Evolutionary conservation across 257 asterid genomes (phyloP).

Genomic region (Gentiana macrophylla): DNA sequence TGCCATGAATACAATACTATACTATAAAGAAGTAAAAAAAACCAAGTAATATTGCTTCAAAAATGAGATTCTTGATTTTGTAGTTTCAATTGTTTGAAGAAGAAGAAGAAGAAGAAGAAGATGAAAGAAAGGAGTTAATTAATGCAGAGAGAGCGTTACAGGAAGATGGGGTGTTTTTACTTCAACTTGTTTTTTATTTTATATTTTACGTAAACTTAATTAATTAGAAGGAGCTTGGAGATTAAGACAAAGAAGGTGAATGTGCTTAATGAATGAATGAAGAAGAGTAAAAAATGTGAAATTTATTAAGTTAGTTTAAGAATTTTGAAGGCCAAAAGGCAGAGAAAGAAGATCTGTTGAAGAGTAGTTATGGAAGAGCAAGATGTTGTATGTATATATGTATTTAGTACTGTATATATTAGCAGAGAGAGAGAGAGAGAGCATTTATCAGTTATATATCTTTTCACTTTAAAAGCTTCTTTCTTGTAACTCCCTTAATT

Average conservation of each 20-base stretch:
- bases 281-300: not conserved
- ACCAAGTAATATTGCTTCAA: no score
- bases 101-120: no score
- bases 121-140: slow-evolving; percentile 1
- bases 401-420: no score
- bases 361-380: slow-evolving; percentile 27
- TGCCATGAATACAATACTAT: no score
- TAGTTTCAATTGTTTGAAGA: no score
- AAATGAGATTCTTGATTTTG: no score
- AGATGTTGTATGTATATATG: slow-evolving; percentile 1
- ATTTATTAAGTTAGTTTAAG: not conserved
- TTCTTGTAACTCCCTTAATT: not conserved
- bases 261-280: not conserved
- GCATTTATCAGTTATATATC: slow-evolving; percentile 4
- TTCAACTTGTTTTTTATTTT: not conserved
- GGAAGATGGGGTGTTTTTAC: slow-evolving; percentile 8
- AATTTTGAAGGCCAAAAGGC: not conserved
- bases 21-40: no score
- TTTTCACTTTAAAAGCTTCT: not conserved
- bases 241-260: not conserved
- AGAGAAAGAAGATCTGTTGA: slow-evolving; percentile 20
- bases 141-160: slow-evolving; percentile 13
- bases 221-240: not conserved
- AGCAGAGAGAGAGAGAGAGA: no score
- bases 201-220: not conserved